A percentile compares a stretch with the other conserved stretches of the same genome.
phyloP scores from a whole-genome alignment of 352 stramenopile genomes.

The Aphanomyces astaci region DNA sequence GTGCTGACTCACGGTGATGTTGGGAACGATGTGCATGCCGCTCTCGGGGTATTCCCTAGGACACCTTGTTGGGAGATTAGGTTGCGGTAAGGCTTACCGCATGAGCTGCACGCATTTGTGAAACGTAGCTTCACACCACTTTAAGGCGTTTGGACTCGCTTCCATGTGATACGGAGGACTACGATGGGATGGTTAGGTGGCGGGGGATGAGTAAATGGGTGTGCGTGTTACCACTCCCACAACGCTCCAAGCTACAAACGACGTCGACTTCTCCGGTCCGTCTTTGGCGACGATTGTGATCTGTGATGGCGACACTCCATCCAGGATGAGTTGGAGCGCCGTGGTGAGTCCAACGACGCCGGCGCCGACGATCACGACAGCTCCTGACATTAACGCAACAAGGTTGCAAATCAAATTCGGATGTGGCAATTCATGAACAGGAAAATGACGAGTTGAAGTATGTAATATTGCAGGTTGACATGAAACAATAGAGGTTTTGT shows the following conservation, averaged over 20 bases:
- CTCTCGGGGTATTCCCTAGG: constrained; percentile 15
- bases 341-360: constrained; percentile 24
- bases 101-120: constrained; percentile 13
- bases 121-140: constrained; percentile 17
- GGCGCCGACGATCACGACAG: constrained; percentile 20
- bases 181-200: background rate
- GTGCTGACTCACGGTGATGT: constrained; percentile 14
- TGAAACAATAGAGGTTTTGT: constrained; percentile 2
- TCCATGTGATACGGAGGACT: constrained; percentile 22
- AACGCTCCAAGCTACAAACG: constrained; percentile 16
- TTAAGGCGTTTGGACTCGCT: background rate
- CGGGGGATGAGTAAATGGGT: background rate
- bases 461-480: background rate
- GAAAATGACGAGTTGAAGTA: too few relatives aligned
- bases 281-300: constrained; percentile 17
- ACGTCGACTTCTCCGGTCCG: constrained; percentile 2
- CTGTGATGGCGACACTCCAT: constrained; percentile 3
- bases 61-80: background rate
- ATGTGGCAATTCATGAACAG: too few relatives aligned
- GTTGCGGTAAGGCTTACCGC: background rate
- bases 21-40: constrained; percentile 22
- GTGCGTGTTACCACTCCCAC: constrained; percentile 17
- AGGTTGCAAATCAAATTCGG: background rate
- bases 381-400: background rate
- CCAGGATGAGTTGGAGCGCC: constrained; percentile 19